A percentile compares a stretch with the other conserved stretches of the same genome.
phyloP scores from a whole-genome alignment of 2,329 filamentous ascomycete species.

The Fusarium verrucosum region DNA sequence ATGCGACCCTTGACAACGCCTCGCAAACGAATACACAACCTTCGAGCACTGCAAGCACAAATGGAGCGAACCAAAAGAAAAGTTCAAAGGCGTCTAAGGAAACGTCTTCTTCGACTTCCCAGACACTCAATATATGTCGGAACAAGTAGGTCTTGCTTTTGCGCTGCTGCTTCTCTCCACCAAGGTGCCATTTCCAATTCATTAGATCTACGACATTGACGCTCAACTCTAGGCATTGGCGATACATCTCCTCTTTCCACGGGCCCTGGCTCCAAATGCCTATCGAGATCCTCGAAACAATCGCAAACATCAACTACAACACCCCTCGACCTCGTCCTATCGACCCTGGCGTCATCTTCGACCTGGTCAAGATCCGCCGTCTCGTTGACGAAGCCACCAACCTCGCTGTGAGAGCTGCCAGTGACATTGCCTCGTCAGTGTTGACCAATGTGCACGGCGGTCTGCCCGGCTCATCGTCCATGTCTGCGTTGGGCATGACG shows the following conservation, averaged over 20 bases:
- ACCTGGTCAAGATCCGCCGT: slow-evolving; percentile 82
- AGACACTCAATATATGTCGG: slow-evolving; percentile 57
- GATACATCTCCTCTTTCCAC: slow-evolving; percentile 84
- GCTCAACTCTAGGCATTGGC: slow-evolving; percentile 72
- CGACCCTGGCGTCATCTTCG: slow-evolving; percentile 83
- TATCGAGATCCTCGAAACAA: slow-evolving; percentile 78
- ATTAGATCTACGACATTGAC: slow-evolving; percentile 16
- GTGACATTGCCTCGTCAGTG: slow-evolving; percentile 73
- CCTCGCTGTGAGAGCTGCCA: slow-evolving; percentile 79
- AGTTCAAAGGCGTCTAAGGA: slow-evolving; percentile 18
- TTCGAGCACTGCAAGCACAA: slow-evolving; percentile 7
- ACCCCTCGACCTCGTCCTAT: slow-evolving; percentile 79
- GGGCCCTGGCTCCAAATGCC: slow-evolving; percentile 85
- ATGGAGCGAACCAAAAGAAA: slow-evolving; percentile 21
- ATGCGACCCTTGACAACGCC: slow-evolving; percentile 8
- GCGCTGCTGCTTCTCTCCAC: slow-evolving; percentile 1
- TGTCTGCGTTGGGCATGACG: slow-evolving; percentile 34
- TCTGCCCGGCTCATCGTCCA: slow-evolving; percentile 32
- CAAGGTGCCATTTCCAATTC: background rate
- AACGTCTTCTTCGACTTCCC: slow-evolving; percentile 11
- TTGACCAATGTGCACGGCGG: slow-evolving; percentile 64
- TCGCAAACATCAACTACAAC: slow-evolving; percentile 83
- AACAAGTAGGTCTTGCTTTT: slow-evolving; percentile 67
- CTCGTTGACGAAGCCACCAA: slow-evolving; percentile 83
- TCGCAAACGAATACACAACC: slow-evolving; percentile 21